Conservation (phyloP, 164 flowering plant genomes). For the Saururus chinensis region DNA sequence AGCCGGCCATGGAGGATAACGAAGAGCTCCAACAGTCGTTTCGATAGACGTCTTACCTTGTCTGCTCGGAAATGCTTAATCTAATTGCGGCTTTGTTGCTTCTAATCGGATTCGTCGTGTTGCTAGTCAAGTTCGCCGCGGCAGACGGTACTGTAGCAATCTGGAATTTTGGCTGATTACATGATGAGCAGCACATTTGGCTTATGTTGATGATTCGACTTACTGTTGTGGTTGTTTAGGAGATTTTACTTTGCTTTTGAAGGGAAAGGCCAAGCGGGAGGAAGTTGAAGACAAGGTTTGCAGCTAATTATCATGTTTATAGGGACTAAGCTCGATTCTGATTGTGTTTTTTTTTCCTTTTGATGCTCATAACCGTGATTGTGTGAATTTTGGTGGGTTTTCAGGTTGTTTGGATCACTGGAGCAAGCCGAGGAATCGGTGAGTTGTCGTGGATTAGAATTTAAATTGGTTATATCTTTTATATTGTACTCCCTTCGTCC, state of each 20-base stretch:
- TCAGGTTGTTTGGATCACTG: conserved; percentile 91
- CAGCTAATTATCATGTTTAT: not conserved
- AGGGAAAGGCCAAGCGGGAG: conserved; percentile 48
- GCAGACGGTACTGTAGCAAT: conserved; percentile 46
- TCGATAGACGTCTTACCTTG: too few species aligned
- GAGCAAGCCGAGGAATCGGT: conserved; percentile 97
- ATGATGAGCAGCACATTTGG: too few species aligned
- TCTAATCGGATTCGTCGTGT: not conserved
- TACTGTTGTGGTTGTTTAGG: conserved; percentile 22
- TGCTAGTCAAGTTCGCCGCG: conserved; percentile 32
- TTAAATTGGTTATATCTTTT: not conserved
- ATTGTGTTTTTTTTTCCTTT: not conserved
- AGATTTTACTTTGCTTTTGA: conserved; percentile 61
- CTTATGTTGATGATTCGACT: not conserved
- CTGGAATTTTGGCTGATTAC: not conserved
- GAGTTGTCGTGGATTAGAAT: not conserved
- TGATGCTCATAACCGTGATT: not conserved
- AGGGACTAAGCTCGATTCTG: not conserved
- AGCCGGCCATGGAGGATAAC: not conserved
- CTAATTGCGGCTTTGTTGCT: not conserved
- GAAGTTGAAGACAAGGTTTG: conserved; percentile 74
- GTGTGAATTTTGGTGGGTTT: not conserved
- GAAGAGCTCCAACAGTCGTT: too few species aligned
- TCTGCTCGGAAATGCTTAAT: not conserved
- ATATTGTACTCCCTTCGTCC: too few species aligned